phyloP scores from a whole-genome alignment of 2,329 filamentous ascomycete genomes.

The Venturiaceae sp. region DNA sequence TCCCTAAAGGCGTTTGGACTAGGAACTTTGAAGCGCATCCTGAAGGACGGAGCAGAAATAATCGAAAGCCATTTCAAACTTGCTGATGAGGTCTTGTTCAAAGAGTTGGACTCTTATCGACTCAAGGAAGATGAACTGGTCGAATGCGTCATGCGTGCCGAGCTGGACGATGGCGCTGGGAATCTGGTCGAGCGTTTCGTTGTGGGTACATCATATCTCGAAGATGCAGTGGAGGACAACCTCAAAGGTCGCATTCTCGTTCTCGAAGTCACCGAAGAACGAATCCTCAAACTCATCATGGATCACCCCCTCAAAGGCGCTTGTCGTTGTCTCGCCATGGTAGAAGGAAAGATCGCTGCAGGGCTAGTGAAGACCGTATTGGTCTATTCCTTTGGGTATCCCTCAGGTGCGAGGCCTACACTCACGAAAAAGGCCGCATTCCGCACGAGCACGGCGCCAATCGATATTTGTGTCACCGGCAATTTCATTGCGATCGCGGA shows the following conservation, averaged over 20 bases:
- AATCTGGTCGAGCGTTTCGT: conserved; percentile 66
- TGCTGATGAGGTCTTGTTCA: conserved; percentile 83
- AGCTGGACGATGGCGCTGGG: conserved; percentile 53
- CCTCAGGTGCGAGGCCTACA: conserved; percentile 39
- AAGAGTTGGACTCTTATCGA: conserved; percentile 60
- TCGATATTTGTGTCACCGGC: conserved; percentile 66
- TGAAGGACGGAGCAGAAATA: conserved; percentile 62
- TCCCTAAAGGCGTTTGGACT: conserved; percentile 74
- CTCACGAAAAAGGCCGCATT: conserved; percentile 67
- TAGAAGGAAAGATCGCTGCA: conserved; percentile 67
- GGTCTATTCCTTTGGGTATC: conserved; percentile 48
- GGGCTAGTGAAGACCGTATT: conserved; percentile 80
- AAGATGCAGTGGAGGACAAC: conserved; percentile 42
- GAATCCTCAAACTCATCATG: conserved; percentile 62
- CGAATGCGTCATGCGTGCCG: conserved; percentile 71
- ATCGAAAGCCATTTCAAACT: conserved; percentile 76
- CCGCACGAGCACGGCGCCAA: conserved; percentile 72
- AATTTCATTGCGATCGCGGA: conserved; percentile 77
- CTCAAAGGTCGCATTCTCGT: conserved; percentile 70
- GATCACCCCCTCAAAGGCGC: conserved; percentile 65
- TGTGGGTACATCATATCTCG: conserved; percentile 78
- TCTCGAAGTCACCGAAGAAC: conserved; percentile 68
- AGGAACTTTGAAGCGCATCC: conserved; percentile 69
- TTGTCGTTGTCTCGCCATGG: conserved; percentile 67
- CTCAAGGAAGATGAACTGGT: conserved; percentile 65